phyloP scores from a whole-genome alignment of 2,329 filamentous ascomycete species.

The Colletotrichum zoysiae region DNA sequence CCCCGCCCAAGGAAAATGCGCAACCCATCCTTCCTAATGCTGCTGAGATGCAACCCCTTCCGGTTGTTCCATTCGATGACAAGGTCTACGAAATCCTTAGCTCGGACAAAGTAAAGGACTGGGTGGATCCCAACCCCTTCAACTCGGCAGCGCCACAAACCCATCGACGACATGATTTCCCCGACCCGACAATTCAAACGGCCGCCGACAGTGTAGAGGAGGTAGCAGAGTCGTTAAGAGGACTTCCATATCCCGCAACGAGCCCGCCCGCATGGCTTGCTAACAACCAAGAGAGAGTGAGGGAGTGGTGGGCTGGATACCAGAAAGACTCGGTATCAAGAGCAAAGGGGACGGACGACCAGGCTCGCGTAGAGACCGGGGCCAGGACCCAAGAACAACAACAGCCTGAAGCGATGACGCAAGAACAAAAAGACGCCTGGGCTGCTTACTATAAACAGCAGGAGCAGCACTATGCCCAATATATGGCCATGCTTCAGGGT shows the following conservation, averaged over 20 bases:
- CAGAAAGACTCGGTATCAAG: constrained; percentile 55
- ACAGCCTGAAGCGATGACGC: constrained; percentile 37
- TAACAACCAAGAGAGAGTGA: constrained; percentile 59
- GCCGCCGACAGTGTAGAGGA: constrained; percentile 59
- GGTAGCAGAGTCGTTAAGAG: constrained; percentile 56
- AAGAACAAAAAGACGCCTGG: constrained; percentile 47
- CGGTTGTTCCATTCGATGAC: constrained; percentile 53
- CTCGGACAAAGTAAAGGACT: constrained; percentile 59
- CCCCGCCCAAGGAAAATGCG: constrained; percentile 34
- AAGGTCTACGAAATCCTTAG: constrained; percentile 58
- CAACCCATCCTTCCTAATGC: constrained; percentile 48
- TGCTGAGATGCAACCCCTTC: constrained; percentile 49
- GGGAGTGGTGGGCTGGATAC: constrained; percentile 67
- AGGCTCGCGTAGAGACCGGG: constrained; percentile 47
- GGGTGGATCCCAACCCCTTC: constrained; percentile 56
- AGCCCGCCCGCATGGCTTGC: constrained; percentile 67
- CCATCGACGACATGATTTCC: constrained; percentile 54
- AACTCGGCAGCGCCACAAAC: constrained; percentile 48
- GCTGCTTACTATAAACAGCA: constrained; percentile 47
- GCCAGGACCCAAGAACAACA: constrained; percentile 50
- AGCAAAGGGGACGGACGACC: constrained; percentile 56
- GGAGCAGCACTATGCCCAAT: constrained; percentile 53
- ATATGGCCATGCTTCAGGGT: constrained; percentile 57
- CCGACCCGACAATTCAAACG: constrained; percentile 57
- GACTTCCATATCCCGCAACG: constrained; percentile 62